Base-by-base conservation (phyloP, 352 stramenopile species). In the Globisporangium sylvaticum region DNA sequence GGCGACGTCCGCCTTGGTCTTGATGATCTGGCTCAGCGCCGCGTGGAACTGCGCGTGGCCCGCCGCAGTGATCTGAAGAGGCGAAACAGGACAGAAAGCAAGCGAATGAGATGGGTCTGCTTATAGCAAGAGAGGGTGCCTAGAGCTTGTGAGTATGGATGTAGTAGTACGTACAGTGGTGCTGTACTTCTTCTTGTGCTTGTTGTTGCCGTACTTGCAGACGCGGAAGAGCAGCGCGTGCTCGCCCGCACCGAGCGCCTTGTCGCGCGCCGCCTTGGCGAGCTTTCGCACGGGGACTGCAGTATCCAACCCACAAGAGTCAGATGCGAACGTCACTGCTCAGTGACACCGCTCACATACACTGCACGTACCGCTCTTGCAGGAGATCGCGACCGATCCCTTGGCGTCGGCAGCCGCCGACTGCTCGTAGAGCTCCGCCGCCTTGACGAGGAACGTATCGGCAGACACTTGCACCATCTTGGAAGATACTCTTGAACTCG, bases 161-260 rank as follows among this genome's bases (percentile, higher is more conserved):
- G 29, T 6, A 37, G 14, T 37, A 56, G 25, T n/a, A 55, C 73
- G 37, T 73, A 92, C 87, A 70, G 84, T 75, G 9, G 87, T 87
- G 70, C 84, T 92, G 72, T 84, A 87, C 73, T 95, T 95, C 69
- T 78, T 81, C 82, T 95, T 95, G 80, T 93, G 84, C 72, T 88
- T 88, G 71, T 95, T 95, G 77, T 95, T 95, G 66, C 87, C 87
- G 64, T 93, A 92, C 52, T 92, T 88, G 60, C 71, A 81, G 12
- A 76, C 83, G 58, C 84, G 87, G 62, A 92, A 92, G 55, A 93
- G 78, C 72, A 92, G 67, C 66, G 88, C 80, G 62, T 81, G 74
- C 18, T 88, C 80, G 62, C 78, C 82, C 25, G 76, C 67, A 44
- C 74, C 74, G 37, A 78, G 66, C 53, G 72, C 69, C 24, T 77